Evolutionary conservation across 208 protist genomes (phyloP).

Genomic region (Angomonas ambiguus): DNA sequence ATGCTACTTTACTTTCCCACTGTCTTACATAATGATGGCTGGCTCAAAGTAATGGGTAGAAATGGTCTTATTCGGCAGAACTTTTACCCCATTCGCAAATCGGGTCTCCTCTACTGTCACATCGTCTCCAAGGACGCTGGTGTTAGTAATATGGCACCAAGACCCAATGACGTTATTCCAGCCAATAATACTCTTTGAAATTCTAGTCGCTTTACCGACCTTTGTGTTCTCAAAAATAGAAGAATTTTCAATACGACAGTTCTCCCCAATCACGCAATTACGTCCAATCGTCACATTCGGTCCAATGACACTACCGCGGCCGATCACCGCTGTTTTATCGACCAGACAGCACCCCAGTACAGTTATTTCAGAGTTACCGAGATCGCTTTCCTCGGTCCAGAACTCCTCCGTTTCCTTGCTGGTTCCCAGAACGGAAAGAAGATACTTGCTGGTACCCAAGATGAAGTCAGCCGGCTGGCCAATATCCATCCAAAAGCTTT

Average conservation of each 20-base stretch:
- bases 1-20: no score
- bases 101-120: conserved; percentile 91
- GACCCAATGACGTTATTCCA: conserved; percentile 92
- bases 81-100: conserved; percentile 89
- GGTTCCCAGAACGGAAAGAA: conserved; percentile 55
- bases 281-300: conserved; percentile 94
- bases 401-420: conserved; percentile 25
- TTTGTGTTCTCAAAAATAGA: conserved; percentile 85
- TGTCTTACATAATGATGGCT: conserved; percentile 91
- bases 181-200: conserved; percentile 93
- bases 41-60: conserved; percentile 72
- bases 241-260: conserved; percentile 74
- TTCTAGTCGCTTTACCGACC: conserved; percentile 74
- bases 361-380: conserved; percentile 27
- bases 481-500: conserved; percentile 98
- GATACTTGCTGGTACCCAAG: conserved; percentile 81
- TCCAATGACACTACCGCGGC: conserved; percentile 90
- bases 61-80: conserved; percentile 95
- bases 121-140: conserved; percentile 95
- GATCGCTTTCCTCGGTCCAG: conserved; percentile 23
- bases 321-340: conserved; percentile 91
- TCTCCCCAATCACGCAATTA: conserved; percentile 90
- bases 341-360: conserved; percentile 81
- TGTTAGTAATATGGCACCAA: conserved; percentile 92
- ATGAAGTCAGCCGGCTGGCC: conserved; percentile 96